phyloP scores from a whole-genome alignment of 2,329 filamentous ascomycete species.

The Aureobasidium sp. region DNA sequence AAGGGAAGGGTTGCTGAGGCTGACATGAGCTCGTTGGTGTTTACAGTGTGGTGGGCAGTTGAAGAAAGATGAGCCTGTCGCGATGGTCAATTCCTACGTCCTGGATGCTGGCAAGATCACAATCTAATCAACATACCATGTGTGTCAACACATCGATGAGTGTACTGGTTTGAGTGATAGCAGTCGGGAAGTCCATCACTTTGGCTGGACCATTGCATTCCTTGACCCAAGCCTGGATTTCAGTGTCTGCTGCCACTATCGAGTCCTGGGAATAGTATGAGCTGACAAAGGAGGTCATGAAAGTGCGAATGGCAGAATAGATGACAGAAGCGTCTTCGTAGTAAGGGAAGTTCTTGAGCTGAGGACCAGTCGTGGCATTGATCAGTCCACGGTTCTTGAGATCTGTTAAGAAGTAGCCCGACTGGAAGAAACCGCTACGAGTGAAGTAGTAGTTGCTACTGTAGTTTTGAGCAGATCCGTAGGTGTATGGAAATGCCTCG shows the following conservation, averaged over 20 bases:
- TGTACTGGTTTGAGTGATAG: not conserved
- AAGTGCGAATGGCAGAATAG: not conserved
- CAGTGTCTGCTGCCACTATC: not conserved
- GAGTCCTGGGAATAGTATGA: not conserved
- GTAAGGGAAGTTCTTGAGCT: not conserved
- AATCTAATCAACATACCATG: not conserved
- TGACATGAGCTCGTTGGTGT: slow-evolving; percentile 5
- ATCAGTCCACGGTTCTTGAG: not conserved
- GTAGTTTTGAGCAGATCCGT: not conserved
- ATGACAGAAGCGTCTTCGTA: slow-evolving; percentile 7
- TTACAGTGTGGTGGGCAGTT: not conserved
- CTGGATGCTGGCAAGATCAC: not conserved
- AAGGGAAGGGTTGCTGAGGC: not conserved
- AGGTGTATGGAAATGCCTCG: not conserved
- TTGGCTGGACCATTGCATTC: not conserved
- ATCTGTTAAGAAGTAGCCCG: not conserved
- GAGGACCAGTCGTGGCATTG: not conserved
- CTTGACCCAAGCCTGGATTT: not conserved
- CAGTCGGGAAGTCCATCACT: not conserved
- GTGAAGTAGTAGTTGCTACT: slow-evolving; percentile 4
- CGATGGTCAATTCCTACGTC: not conserved
- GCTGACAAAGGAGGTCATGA: slow-evolving; percentile 4
- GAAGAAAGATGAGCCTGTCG: not conserved
- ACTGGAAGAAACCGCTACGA: not conserved
- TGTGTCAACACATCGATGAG: not conserved